Base-by-base conservation (phyloP, 495 filamentous ascomycete species). In the Penicillium simplicissimum region DNA sequence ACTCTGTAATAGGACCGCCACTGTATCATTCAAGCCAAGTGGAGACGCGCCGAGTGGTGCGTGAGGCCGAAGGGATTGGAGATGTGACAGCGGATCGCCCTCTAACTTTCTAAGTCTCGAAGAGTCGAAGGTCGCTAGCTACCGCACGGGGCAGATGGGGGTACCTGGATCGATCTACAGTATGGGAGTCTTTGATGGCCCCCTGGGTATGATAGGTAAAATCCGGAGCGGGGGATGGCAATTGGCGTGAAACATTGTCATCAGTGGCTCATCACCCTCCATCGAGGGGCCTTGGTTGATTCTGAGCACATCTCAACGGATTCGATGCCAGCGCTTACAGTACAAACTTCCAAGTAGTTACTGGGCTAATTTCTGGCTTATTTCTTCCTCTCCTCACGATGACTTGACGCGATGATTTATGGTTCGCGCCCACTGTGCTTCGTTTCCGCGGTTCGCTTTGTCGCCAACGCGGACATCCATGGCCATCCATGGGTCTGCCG, bases 41-140 rank as follows among this genome's bases (percentile, higher is more conserved):
- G 74, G 74, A 68, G 67, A 69, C 71, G 55, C 59, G 64, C 59
- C 59, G 61, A 69, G 70, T 66, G 56, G 65, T 64, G 61, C 54
- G 52, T 8, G 31, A 53, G 9, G 17, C 51, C 60, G 66, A 72
- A 23, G 51, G 63, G 74, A 70, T 74, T 1, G 28, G 28, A 61
- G 74, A 71, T 74, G 74, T 75, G 74, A 78, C 73, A 75, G 73
- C 70, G 69, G 76, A 75, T 74, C 67, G 66, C 65, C 69, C 68
- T 45, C 42, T 45, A 45, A 45, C 8, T 45, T 19, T 40, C 37
- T 45, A 45, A 45, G 17, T 45, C 42, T 40, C 37, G 0, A 31
- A 31, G 28, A 31, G 28, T 67, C 64, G 64, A 55, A 67, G 47
- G 15, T 55, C 15, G 52, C 60, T 73, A 70, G 63, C 63, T 68